Percentiles rank a stretch among this genome's conserved stretches.
These are phyloP conservation scores for Podila verticillata DNA, from an alignment of 192 early-diverging fungal species.

Conservation along the genomic window DNA sequence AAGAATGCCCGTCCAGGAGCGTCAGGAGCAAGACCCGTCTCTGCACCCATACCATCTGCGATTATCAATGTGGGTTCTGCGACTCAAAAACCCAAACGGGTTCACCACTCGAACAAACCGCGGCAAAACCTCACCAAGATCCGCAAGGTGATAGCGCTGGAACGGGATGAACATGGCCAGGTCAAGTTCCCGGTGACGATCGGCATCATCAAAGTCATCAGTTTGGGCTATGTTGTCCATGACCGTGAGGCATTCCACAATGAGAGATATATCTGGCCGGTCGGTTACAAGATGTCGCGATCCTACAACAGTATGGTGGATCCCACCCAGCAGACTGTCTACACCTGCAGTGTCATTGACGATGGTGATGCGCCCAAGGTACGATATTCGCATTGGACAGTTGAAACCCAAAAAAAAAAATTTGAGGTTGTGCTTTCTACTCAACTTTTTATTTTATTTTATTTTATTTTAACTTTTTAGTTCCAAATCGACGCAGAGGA, in stretches of 20 bases:
- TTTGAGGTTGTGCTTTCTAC: no score
- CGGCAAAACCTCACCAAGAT: slow-evolving; percentile 16
- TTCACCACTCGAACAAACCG: slow-evolving; percentile 40
- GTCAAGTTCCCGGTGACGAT: slow-evolving; percentile 81
- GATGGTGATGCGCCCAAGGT: slow-evolving; percentile 76
- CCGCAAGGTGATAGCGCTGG: slow-evolving; percentile 38
- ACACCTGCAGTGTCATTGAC: slow-evolving; percentile 82
- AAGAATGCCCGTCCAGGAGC: slow-evolving; percentile 7
- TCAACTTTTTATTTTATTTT: background rate
- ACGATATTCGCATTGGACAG: no score
- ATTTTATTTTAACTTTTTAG: slow-evolving; percentile 34
- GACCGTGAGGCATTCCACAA: slow-evolving; percentile 85
- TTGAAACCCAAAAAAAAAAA: no score
- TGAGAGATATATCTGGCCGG: slow-evolving; percentile 93
- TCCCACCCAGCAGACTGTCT: slow-evolving; percentile 60
- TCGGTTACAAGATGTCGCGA: slow-evolving; percentile 75
- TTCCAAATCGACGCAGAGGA: slow-evolving; percentile 91
- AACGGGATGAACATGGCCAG: slow-evolving; percentile 69
- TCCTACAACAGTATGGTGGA: slow-evolving; percentile 67
- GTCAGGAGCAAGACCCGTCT: slow-evolving; percentile 5
- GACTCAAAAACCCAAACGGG: slow-evolving; percentile 40
- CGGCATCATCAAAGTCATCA: slow-evolving; percentile 79
- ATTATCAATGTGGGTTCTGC: slow-evolving; percentile 40
- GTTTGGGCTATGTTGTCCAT: slow-evolving; percentile 77
- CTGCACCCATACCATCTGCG: slow-evolving; percentile 28